A percentile compares a stretch with the other conserved stretches of the same genome.
phyloP scores from a whole-genome alignment of 1,284 basidiomycete genomes.

The Pyrrhoderma noxium region DNA sequence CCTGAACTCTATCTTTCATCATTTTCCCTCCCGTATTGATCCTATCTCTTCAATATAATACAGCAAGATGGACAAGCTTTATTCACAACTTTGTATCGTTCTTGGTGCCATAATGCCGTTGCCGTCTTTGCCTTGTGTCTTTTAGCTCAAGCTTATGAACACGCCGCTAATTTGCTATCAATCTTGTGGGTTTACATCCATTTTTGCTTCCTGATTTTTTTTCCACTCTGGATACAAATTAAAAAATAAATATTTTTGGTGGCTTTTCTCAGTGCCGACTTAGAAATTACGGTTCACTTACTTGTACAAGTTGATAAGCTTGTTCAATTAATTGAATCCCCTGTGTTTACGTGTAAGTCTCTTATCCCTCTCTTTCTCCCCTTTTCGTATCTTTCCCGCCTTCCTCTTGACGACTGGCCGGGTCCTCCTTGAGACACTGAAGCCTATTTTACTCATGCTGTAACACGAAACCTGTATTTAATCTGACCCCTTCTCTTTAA shows the following conservation, averaged over 20 bases:
- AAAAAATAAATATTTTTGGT: no score
- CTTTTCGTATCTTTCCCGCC: no score
- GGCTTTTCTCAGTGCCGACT: slow-evolving; percentile 63
- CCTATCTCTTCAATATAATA: slow-evolving; percentile 9
- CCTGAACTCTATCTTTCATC: not conserved
- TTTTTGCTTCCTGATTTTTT: not conserved
- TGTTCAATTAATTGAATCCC: slow-evolving; percentile 96
- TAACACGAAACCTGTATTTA: no score
- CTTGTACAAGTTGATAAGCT: slow-evolving; percentile 98
- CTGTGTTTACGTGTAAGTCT: slow-evolving; percentile 88
- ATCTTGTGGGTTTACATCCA: slow-evolving; percentile 70
- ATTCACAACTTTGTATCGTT: slow-evolving; percentile 89
- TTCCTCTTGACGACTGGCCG: not conserved
- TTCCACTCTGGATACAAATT: not conserved
- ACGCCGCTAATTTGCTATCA: slow-evolving; percentile 93
- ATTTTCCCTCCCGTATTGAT: not conserved
- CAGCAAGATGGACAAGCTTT: slow-evolving; percentile 90
- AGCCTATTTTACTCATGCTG: not conserved
- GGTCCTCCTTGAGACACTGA: slow-evolving; percentile 6
- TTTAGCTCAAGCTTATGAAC: slow-evolving; percentile 96
- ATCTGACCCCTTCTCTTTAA: no score
- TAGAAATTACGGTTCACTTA: slow-evolving; percentile 93
- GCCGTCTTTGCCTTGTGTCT: slow-evolving; percentile 95
- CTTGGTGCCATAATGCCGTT: slow-evolving; percentile 98
- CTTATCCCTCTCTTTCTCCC: not conserved